phyloP scores from a whole-genome alignment of 345 rosid genomes.

The Brassica rapa region DNA sequence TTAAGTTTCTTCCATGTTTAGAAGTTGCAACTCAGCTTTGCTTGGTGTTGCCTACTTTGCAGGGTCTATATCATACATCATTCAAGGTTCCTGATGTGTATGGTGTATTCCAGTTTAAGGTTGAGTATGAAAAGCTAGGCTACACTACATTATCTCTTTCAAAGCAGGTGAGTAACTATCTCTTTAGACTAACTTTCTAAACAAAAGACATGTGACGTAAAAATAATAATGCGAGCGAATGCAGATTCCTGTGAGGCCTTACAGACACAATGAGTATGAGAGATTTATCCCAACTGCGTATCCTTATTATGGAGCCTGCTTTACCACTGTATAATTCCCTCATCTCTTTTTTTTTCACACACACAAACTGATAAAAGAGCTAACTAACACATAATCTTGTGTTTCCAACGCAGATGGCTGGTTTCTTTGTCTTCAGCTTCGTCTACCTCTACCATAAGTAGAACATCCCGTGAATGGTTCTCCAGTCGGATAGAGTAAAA shows the following conservation, averaged over 20 bases:
- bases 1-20: no score
- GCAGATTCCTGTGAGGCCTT: slow-evolving; percentile 76
- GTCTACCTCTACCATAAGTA: slow-evolving; percentile 64
- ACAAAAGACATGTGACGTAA: background rate
- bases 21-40: slow-evolving; percentile 9
- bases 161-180: slow-evolving; percentile 53
- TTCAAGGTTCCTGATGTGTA: slow-evolving; percentile 80
- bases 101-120: slow-evolving; percentile 77
- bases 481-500: slow-evolving; percentile 10
- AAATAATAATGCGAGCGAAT: background rate
- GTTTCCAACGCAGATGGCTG: slow-evolving; percentile 61
- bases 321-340: slow-evolving; percentile 45
- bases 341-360: background rate
- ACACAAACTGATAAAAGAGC: background rate
- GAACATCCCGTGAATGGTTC: slow-evolving; percentile 19
- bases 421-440: slow-evolving; percentile 70
- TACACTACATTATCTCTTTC: slow-evolving; percentile 68
- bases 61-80: slow-evolving; percentile 65
- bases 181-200: background rate
- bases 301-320: slow-evolving; percentile 75
- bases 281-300: slow-evolving; percentile 66
- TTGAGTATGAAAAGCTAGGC: slow-evolving; percentile 70
- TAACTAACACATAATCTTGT: background rate
- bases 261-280: slow-evolving; percentile 69
- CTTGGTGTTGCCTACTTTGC: slow-evolving; percentile 28